Evolutionary conservation across 2,329 filamentous ascomycete species (phyloP), one percentile per base, ranked within the genome.

Genomic region (Curvularia spicifera): DNA sequence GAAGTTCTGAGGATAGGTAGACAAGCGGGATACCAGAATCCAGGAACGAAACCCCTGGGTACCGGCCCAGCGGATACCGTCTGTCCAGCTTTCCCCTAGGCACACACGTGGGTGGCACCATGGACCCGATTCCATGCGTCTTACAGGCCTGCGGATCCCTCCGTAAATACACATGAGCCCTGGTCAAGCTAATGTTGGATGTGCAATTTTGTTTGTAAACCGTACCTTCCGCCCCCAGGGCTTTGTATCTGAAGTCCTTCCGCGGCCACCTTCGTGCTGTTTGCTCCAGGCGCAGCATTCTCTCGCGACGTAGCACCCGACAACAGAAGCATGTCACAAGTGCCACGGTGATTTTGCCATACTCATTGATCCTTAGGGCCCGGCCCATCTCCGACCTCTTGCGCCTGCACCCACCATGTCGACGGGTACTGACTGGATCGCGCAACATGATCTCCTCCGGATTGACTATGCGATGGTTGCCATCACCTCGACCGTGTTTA

Each of bases 401-500:
- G 15, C 37, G 29, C 28, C 28, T 53, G 35, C 10, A 39, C 28
- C 22, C 60, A 57, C 7, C 48, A 67, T 67, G 65, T 51, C 61
- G 22, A 52, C 56, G n/a, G 48, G 49, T 13, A 49, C 59, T 33
- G 64, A 62, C 49, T 68, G 65, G 58, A 61, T 57, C 51, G 48
- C 51, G 37, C 55, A 57, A 39, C 53, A 59, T 39, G 39, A 54
- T 51, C 52, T 69, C 10, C 61, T 60, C 28, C 51, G 53, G 35
- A 60, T 55, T 24, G 61, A 60, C 45, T 63, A 64, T 37, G 60
- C 59, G 5, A 59, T 69, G 60, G 9, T 70, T 2, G 58, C 53
- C 6, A 43, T 65, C 24, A 68, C 65, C n/a, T 62, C 68, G 26
- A 56, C 56, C 15, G 60, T 71, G 26, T 59, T 60, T 22, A 18